A percentile compares a stretch with the other conserved stretches of the same genome.
Conservation (phyloP, 1,284 basidiomycete genomes). For the Leucocoprinus gongylophorus region DNA sequence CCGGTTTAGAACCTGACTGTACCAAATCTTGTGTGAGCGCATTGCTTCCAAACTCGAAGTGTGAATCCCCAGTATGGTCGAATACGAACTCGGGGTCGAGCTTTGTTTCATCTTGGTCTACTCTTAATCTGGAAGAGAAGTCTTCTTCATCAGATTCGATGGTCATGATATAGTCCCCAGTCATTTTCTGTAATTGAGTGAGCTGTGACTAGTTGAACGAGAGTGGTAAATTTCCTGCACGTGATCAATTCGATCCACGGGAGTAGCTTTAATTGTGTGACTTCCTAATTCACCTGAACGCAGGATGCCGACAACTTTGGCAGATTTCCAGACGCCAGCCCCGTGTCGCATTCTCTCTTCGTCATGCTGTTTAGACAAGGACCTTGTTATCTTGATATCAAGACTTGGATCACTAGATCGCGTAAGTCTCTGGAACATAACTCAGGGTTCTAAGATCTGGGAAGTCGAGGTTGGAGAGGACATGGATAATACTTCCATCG, state of each 20-base stretch:
- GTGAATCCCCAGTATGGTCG: constrained; percentile 69
- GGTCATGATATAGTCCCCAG: constrained; percentile 67
- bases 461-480: constrained; percentile 58
- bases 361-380: constrained; percentile 81
- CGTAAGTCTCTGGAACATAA: constrained; percentile 67
- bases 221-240: constrained; percentile 11
- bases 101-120: constrained; percentile 44
- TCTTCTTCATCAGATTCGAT: constrained; percentile 71
- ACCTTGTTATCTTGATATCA: constrained; percentile 62
- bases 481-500: constrained; percentile 40
- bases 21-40: constrained; percentile 45
- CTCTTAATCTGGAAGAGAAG: constrained; percentile 18
- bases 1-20: constrained; percentile 57
- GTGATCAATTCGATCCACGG: background rate
- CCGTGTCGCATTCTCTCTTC: constrained; percentile 50
- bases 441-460: constrained; percentile 73
- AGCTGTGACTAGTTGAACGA: background rate
- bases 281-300: background rate
- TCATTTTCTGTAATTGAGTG: constrained; percentile 26
- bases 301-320: constrained; percentile 43
- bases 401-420: constrained; percentile 58
- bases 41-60: constrained; percentile 43
- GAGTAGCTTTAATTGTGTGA: too few species aligned
- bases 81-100: constrained; percentile 82
- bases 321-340: constrained; percentile 49